Evolutionary conservation across 1,139 yeast species (phyloP).

Genomic region (Hemisphaericaspora lyxosophila): DNA sequence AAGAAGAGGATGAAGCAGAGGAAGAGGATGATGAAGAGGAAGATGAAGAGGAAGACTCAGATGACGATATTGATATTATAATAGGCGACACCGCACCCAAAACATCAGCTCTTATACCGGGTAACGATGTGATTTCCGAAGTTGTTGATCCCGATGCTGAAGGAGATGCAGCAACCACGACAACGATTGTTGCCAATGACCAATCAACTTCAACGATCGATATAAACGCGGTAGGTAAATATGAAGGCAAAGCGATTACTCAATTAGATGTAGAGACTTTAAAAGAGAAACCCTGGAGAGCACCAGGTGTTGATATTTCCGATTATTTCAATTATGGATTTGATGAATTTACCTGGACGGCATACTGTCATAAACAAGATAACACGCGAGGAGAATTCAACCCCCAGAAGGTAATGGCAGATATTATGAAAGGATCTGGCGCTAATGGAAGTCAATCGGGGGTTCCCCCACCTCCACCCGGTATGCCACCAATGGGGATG

Average conservation of each 20-base stretch:
- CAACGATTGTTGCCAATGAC: constrained; percentile 35
- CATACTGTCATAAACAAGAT: constrained; percentile 88
- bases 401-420: constrained; percentile 52
- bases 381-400: constrained; percentile 76
- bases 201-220: constrained; percentile 54
- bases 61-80: constrained; percentile 47
- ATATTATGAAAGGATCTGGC: constrained; percentile 35
- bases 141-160: constrained; percentile 49
- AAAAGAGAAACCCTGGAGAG: constrained; percentile 96
- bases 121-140: constrained; percentile 22
- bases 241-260: constrained; percentile 81
- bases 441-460: constrained; percentile 2
- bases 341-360: constrained; percentile 95
- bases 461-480: not conserved
- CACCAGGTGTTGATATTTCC: constrained; percentile 91
- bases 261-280: constrained; percentile 79
- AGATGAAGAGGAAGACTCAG: constrained; percentile 39
- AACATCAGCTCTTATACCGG: constrained; percentile 23
- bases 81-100: constrained; percentile 27
- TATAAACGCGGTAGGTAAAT: constrained; percentile 73
- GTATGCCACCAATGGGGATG: constrained; percentile 11
- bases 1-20: constrained; percentile 28
- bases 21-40: constrained; percentile 36
- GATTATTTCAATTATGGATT: constrained; percentile 96
- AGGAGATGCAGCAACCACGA: constrained; percentile 12